These are phyloP conservation scores for Rhizoclosmatium sp. DNA, from an alignment of 192 early-diverging fungal genomes.

Conservation along the genomic window DNA sequence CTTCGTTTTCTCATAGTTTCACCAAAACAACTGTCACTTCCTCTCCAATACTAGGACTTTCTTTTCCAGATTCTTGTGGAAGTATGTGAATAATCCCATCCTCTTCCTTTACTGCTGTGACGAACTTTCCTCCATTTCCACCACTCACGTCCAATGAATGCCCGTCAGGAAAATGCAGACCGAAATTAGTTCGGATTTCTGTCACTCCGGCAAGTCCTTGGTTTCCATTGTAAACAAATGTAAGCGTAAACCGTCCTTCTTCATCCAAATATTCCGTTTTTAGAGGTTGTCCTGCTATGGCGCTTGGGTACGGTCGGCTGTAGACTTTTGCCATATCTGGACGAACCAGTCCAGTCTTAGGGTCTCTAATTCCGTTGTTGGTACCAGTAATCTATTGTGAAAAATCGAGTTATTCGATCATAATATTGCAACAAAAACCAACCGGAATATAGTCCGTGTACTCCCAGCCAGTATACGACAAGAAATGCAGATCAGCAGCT, in stretches of 20 bases:
- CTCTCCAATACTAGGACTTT: neutral
- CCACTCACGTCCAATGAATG: neutral
- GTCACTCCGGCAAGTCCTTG: neutral
- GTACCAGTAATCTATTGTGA: slow-evolving; percentile 31
- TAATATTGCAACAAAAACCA: neutral
- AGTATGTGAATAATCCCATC: slow-evolving; percentile 7
- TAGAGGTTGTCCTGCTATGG: slow-evolving; percentile 30
- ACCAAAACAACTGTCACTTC: slow-evolving; percentile 18
- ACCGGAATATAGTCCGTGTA: slow-evolving; percentile 40
- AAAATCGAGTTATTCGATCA: neutral
- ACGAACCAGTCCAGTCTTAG: slow-evolving; percentile 23
- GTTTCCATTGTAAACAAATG: slow-evolving; percentile 23
- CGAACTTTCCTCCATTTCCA: neutral
- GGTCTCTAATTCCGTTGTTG: slow-evolving; percentile 41
- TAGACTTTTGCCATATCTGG: slow-evolving; percentile 36
- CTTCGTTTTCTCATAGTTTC: neutral
- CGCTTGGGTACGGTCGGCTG: slow-evolving; percentile 32
- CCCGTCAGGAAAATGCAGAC: slow-evolving; percentile 22
- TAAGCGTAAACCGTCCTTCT: slow-evolving; percentile 17
- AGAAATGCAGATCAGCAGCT: slow-evolving; percentile 21
- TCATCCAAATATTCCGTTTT: slow-evolving; percentile 27
- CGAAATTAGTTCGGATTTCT: slow-evolving; percentile 30
- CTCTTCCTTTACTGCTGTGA: neutral
- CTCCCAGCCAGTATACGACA: slow-evolving; percentile 36
- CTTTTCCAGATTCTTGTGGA: neutral